Base-by-base conservation (phyloP, 305 asterid species). In the Solanum hybrid region DNA sequence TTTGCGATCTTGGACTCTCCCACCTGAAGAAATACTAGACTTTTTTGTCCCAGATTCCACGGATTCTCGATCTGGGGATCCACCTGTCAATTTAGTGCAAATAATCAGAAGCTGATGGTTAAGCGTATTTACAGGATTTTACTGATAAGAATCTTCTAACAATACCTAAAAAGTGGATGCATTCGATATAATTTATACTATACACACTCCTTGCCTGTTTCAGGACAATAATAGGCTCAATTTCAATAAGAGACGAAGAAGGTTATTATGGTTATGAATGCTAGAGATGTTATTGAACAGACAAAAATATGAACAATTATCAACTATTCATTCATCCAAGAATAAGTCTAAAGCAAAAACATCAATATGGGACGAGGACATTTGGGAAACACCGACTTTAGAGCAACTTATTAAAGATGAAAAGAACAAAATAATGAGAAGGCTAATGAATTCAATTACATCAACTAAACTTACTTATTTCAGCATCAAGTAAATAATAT, bases 51-150 rank as follows among this genome's bases (percentile, higher is more conserved):
- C 96, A 90, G 99, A 95, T 51, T 94, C 97, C 36, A 93, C 91
- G 13, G 99, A 97, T 87, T 96, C 97, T 87, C 77, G 94, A 84
- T 94, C 98, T n/a, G 99, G 93, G 91, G 97, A 94, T 87, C 93
- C 90, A 92, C 96, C 96, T 97, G 93, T 71, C 79, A 78, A 40
- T 31, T 88, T 40, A 88, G 89, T 88, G 34, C 31, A 42, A 22
- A 39, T 82, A 42, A 82, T 82, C 26, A 82, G 71, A 82, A 82
- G 71, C 71, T 5, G 18, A 14, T 82, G 10, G 87, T 82, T 16
- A 28, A n/a, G 87, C 61, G 11, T 42, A 64, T 82, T 39, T 82
- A 22, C 69, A 82, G 71, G 37, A 40, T 40, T 42, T 40, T 39
- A 40, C 71, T 82, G 87, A 82, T 28, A 40, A 82, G 36, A 82